A percentile compares a stretch with the other conserved stretches of the same genome.
Evolutionary conservation across 2,329 filamentous ascomycete species (phyloP).

Genomic region (Microcyclosporella mali): DNA sequence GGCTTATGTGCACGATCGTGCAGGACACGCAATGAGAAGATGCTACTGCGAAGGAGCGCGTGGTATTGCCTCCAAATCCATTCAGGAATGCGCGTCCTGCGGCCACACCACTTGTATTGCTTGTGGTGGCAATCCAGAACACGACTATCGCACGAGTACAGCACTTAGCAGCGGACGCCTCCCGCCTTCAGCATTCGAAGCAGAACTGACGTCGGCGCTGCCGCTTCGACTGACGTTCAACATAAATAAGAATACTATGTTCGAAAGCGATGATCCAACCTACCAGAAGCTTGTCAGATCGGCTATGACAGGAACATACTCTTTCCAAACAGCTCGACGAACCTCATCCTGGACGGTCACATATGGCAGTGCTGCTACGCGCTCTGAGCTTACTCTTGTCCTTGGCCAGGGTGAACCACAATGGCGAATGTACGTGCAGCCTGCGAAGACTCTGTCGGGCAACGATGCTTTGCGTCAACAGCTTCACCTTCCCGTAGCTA

Average conservation of each 20-base stretch:
- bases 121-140: constrained; percentile 51
- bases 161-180: constrained; percentile 25
- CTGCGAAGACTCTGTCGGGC: constrained; percentile 13
- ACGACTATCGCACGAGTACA: constrained; percentile 34
- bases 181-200: constrained; percentile 19
- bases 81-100: constrained; percentile 49
- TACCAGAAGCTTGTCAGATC: constrained; percentile 30
- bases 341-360: constrained; percentile 36
- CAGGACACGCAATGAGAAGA: constrained; percentile 11
- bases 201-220: constrained; percentile 13
- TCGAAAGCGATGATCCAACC: not conserved
- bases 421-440: constrained; percentile 29
- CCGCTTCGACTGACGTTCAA: constrained; percentile 18
- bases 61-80: constrained; percentile 31
- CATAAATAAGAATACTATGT: not conserved
- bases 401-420: constrained; percentile 13
- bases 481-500: constrained; percentile 26
- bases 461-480: constrained; percentile 21
- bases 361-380: constrained; percentile 30
- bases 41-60: constrained; percentile 54
- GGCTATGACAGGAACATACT: constrained; percentile 32
- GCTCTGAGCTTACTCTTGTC: constrained; percentile 36
- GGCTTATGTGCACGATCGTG: constrained; percentile 3
- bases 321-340: constrained; percentile 30
- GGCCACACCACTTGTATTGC: constrained; percentile 48